Base-by-base conservation (phyloP, 768 basidiomycete genomes). In the Boletus sensibilis region DNA sequence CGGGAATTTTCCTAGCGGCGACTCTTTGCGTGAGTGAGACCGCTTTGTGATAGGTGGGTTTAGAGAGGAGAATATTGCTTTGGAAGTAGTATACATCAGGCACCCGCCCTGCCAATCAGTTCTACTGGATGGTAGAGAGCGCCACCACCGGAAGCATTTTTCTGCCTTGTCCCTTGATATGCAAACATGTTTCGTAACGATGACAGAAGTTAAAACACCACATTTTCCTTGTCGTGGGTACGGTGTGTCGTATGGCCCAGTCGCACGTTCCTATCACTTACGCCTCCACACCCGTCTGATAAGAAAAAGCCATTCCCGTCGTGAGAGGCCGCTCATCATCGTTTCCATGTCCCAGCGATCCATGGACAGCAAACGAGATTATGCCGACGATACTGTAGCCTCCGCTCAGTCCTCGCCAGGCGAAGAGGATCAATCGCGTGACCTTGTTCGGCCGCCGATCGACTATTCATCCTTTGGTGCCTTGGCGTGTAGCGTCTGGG, bases 401-500 rank as follows among this genome's bases (percentile, higher is more conserved):
- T 21, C 42, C 11, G 13, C 21, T 43, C 57, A 35, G 8, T 39
- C 21, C 18, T 42, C 18, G n/a, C 48, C 53, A 14, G 45, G 4
- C 20, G 64, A 49, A 39, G 56, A 52, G 2, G 33, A 1, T 29
- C 53, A 23, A 25, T 2, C 34, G 2, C 56, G 44, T 10, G 38
- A 52, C 6, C 1, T 38, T 2, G 59, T 60, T 16, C 71, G 88
- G 3, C 90, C 91, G 4, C 78, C 82, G 18, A 85, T 93, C 62
- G 78, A 80, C 35, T 92, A 83, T 64, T 79, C 79, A 12, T 90
- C 90, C n/a, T 63, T 74, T 5, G 42, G 47, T 7, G 82, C 81
- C 7, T 88, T 92, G 63, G 27, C 11, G 13, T 50, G 31, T 35
- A 92, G 86, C 61, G 65, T 85, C 39, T 79, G 75, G 61, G 72